phyloP scores from a whole-genome alignment of 2,329 filamentous ascomycete genomes.

The Hymenoscyphus fraxineus region DNA sequence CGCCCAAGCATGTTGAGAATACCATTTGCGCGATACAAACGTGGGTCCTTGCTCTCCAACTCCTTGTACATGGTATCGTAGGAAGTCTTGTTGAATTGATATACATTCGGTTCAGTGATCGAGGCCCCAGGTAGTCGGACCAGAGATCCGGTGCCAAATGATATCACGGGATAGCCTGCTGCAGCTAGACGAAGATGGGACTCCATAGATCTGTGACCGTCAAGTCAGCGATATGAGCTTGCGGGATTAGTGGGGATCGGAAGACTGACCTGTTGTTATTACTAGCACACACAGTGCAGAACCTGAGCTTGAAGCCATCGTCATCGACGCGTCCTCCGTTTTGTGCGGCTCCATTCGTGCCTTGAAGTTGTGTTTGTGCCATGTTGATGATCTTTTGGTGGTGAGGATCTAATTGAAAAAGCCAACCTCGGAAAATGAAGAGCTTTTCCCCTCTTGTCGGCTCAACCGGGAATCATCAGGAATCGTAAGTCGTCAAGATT shows the following conservation, averaged over 20 bases:
- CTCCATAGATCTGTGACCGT: conserved; percentile 81
- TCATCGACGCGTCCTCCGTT: conserved; percentile 28
- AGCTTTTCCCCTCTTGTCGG: conserved; percentile 1
- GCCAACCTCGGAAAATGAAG: conserved; percentile 1
- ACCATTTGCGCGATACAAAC: conserved; percentile 87
- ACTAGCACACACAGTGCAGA: conserved; percentile 98
- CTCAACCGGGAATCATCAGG: conserved; percentile 4
- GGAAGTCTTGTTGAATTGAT: conserved; percentile 95
- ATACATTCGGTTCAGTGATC: conserved; percentile 92
- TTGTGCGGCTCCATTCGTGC: conserved; percentile 20
- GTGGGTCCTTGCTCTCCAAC: conserved; percentile 76
- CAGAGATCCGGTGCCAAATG: conserved; percentile 92
- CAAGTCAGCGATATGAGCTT: neutral
- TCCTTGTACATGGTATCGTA: conserved; percentile 95
- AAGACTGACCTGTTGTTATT: conserved; percentile 84
- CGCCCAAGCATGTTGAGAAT: conserved; percentile 93
- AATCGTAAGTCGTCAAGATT: neutral
- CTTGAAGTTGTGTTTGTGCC: conserved; percentile 22
- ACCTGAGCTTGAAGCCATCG: conserved; percentile 79
- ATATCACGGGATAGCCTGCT: conserved; percentile 90
- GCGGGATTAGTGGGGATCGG: neutral
- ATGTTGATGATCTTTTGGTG: conserved; percentile 7
- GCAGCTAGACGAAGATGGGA: conserved; percentile 90
- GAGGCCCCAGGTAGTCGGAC: conserved; percentile 89
- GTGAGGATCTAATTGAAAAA: neutral